Evolutionary conservation across 768 basidiomycete genomes (phyloP), one percentile per base, ranked within the genome.

Genomic region (Hemileccinum impolitum): DNA sequence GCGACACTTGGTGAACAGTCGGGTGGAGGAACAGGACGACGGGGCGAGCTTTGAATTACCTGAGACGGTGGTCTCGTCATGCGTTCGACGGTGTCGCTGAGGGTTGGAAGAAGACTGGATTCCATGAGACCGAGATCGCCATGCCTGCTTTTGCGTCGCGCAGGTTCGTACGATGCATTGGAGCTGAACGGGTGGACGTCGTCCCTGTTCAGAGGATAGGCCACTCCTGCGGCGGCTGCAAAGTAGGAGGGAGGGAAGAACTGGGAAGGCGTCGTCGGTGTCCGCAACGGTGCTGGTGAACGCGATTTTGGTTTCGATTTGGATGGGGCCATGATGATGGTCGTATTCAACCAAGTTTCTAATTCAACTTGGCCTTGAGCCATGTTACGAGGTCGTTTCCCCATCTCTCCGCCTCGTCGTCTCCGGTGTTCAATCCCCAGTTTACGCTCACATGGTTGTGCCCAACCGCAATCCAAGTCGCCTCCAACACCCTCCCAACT

Each of bases 11-110:
- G 45, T 12, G 48, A 43, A 46, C 25, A 43, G 19, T 47, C 17
- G 4, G 45, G 35, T 5, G 11, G 17, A 6, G 23, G 23, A 6
- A 23, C 23, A 3, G 41, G 23, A 31, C 37, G 37, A 28, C 46
- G 36, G n/a, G 61, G 53, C 31, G 61, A 35, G 31, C 32, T 50
- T 14, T 50, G 4, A 21, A 45, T 47, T 12, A 51, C 49, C 46
- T 66, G 66, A 35, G 71, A 72, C 1, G 80, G 78, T 13, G 75
- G 69, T 44, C 75, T 71, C 3, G 87, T 89, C 87, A 89, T 90
- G 39, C 80, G 77, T 56, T 84, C 78, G 32, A 90, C 76, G 0
- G 87, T 90, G 48, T 88, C 86, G 36, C 79, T 74, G 31, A 90
- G 70, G 15, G 85, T 83, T 9, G 87, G 87, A 32, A 89, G 64